Evolutionary conservation across 2,329 filamentous ascomycete species (phyloP).

Genomic region (Emmonsiellopsis sp.): DNA sequence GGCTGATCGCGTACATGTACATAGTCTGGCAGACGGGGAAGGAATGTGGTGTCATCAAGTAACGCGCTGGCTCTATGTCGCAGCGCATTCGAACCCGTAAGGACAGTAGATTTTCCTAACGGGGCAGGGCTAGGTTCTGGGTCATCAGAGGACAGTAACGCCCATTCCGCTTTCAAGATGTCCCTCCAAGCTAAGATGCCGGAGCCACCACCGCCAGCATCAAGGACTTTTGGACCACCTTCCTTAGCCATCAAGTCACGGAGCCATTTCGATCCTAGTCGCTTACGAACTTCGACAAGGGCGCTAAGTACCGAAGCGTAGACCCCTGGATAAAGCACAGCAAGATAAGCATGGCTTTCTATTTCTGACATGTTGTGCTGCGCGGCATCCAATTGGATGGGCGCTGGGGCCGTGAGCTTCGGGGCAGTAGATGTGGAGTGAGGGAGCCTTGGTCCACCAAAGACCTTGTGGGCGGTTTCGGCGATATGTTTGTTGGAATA

Average conservation of each 20-base stretch:
- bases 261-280: conserved; percentile 51
- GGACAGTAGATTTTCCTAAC: conserved; percentile 66
- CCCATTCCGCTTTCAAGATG: conserved; percentile 72
- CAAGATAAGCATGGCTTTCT: conserved; percentile 51
- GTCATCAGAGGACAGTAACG: conserved; percentile 47
- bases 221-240: conserved; percentile 49
- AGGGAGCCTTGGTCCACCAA: conserved; percentile 69
- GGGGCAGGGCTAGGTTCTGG: conserved; percentile 37
- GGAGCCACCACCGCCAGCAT: conserved; percentile 53
- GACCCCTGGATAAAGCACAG: conserved; percentile 51
- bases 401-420: conserved; percentile 37
- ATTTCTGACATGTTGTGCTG: conserved; percentile 51
- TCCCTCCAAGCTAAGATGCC: conserved; percentile 57
- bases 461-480: conserved; percentile 59
- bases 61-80: conserved; percentile 66
- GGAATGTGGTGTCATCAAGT: conserved; percentile 80
- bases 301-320: conserved; percentile 49
- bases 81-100: conserved; percentile 66
- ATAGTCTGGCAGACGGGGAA: conserved; percentile 85
- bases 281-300: conserved; percentile 50
- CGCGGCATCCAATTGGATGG: conserved; percentile 48
- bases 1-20: conserved; percentile 51
- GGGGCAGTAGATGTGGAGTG: conserved; percentile 63
- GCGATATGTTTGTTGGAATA: conserved; percentile 66
- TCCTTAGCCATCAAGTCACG: conserved; percentile 46